Percentiles rank a stretch among this genome's conserved stretches.
These are phyloP conservation scores for Petunia hybrid DNA, from an alignment of 305 asterid genomes.

Conservation along the genomic window DNA sequence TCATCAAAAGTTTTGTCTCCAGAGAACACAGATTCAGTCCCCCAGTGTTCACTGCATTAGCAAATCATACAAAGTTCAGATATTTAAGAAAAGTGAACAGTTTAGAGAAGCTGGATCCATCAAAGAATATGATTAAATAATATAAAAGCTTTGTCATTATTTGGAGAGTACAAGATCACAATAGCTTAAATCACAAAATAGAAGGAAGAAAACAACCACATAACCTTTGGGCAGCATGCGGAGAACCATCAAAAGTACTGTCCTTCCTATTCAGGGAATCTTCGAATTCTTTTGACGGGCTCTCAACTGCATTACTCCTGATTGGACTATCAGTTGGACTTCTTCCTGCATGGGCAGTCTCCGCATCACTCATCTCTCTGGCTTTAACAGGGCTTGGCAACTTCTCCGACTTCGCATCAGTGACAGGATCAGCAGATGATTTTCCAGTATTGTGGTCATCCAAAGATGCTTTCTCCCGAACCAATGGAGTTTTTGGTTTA, in stretches of 20 bases:
- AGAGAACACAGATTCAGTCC: slow-evolving; percentile 67
- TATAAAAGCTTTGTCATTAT: slow-evolving; percentile 3
- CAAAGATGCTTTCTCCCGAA: slow-evolving; percentile 59
- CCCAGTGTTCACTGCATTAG: slow-evolving; percentile 71
- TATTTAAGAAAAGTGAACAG: not conserved
- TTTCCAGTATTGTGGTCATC: slow-evolving; percentile 46
- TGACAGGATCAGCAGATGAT: slow-evolving; percentile 57
- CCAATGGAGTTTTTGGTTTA: slow-evolving; percentile 65
- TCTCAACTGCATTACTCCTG: slow-evolving; percentile 53
- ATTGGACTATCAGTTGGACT: slow-evolving; percentile 84
- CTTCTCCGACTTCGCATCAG: slow-evolving; percentile 52
- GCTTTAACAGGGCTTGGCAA: slow-evolving; percentile 47
- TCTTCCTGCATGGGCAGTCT: slow-evolving; percentile 46
- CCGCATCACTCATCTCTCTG: slow-evolving; percentile 52
- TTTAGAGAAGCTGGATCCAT: slow-evolving; percentile 5
- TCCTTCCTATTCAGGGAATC: slow-evolving; percentile 57
- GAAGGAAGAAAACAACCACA: slow-evolving; percentile 29
- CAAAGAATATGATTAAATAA: slow-evolving; percentile 10
- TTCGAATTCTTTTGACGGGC: slow-evolving; percentile 63
- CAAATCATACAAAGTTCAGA: slow-evolving; percentile 30
- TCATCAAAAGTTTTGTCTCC: slow-evolving; percentile 74
- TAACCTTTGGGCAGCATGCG: slow-evolving; percentile 80
- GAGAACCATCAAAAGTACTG: slow-evolving; percentile 63
- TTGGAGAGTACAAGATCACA: not conserved
- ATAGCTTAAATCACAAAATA: slow-evolving; percentile 2